A percentile compares a stretch with the other conserved stretches of the same genome.
Evolutionary conservation across 2,329 filamentous ascomycete species (phyloP).

Genomic region (Didymella exigua): DNA sequence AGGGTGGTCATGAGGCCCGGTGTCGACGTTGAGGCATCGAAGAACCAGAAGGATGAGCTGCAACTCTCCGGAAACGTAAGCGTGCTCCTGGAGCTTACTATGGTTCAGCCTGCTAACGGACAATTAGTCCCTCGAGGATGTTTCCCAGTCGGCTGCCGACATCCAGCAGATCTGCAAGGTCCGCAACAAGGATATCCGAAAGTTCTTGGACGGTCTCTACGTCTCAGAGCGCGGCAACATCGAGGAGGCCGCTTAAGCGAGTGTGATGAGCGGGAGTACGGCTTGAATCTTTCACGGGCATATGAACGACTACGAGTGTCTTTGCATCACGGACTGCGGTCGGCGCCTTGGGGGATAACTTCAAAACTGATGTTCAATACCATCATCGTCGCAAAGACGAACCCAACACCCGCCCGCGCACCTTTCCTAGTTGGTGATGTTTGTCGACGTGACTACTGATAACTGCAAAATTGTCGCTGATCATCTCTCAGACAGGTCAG

Average conservation of each 20-base stretch:
- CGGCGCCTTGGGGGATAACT: conserved; percentile 47
- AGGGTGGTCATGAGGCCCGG: conserved; percentile 85
- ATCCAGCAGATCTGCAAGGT: conserved; percentile 99
- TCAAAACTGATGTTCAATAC: conserved; percentile 49
- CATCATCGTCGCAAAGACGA: conserved; percentile 41
- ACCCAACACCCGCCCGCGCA: background rate
- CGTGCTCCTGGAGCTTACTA: background rate
- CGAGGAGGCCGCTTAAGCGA: conserved; percentile 62
- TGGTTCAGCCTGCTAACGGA: conserved; percentile 25
- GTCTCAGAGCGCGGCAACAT: conserved; percentile 99
- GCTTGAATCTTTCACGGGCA: conserved; percentile 48
- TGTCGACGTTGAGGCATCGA: conserved; percentile 88
- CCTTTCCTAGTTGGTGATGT: background rate
- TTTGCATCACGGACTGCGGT: conserved; percentile 48
- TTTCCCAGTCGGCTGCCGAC: conserved; percentile 97
- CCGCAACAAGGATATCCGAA: conserved; percentile 99
- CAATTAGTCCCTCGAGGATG: conserved; percentile 77
- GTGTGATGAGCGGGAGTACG: conserved; percentile 40
- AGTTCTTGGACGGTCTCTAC: conserved; percentile 99
- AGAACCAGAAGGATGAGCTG: conserved; percentile 97
- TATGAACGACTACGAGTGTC: conserved; percentile 49
- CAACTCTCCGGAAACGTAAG: conserved; percentile 79
- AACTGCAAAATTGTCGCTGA: background rate
- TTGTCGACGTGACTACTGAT: background rate
- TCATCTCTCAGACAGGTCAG: no score